Evolutionary conservation across 2,329 filamentous ascomycete genomes (phyloP).

Genomic region (Alternaria ethzedia): DNA sequence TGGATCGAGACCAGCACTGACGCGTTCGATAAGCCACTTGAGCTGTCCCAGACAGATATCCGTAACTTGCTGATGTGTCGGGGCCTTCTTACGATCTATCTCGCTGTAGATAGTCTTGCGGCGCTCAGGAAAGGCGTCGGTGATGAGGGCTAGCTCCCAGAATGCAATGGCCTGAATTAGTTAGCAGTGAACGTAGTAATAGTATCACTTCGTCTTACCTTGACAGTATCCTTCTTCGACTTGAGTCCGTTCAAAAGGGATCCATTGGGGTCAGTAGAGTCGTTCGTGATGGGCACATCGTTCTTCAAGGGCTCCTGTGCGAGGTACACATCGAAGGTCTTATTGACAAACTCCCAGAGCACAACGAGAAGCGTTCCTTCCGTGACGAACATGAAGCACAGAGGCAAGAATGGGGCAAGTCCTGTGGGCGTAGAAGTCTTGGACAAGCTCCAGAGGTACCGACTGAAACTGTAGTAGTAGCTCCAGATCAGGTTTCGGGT

Average conservation of each 20-base stretch:
- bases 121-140: constrained; percentile 74
- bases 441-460: constrained; percentile 76
- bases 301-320: constrained; percentile 83
- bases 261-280: constrained; percentile 90
- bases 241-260: constrained; percentile 84
- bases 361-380: constrained; percentile 72
- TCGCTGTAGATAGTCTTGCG: constrained; percentile 85
- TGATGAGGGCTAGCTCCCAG: constrained; percentile 87
- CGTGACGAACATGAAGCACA: constrained; percentile 58
- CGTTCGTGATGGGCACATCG: constrained; percentile 79
- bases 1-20: constrained; percentile 59
- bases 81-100: constrained; percentile 79
- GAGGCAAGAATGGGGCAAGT: constrained; percentile 61
- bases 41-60: constrained; percentile 72
- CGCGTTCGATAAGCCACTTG: constrained; percentile 69
- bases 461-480: constrained; percentile 72
- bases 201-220: constrained; percentile 55
- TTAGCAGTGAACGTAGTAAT: constrained; percentile 10
- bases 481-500: constrained; percentile 41
- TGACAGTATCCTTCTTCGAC: constrained; percentile 79
- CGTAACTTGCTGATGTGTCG: constrained; percentile 82
- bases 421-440: constrained; percentile 66
- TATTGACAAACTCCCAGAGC: constrained; percentile 79
- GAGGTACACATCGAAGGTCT: constrained; percentile 80
- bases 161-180: constrained; percentile 74